These are phyloP conservation scores for Rosa chinensis DNA, from an alignment of 306 rosid species.

Conservation along the genomic window DNA sequence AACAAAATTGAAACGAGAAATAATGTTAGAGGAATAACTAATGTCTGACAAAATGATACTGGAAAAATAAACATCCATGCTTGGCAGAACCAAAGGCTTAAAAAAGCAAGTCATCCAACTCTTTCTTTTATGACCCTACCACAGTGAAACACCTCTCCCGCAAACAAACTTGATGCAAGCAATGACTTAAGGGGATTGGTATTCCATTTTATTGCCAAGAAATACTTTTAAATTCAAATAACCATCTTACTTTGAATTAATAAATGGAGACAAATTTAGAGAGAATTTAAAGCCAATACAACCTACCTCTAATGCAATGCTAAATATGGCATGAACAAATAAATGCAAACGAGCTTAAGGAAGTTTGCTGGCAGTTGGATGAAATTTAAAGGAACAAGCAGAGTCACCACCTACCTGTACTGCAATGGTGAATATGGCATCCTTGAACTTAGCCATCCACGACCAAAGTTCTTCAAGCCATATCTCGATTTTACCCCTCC, in stretches of 20 bases:
- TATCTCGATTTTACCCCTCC: slow-evolving; percentile 82
- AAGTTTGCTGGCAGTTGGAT: slow-evolving; percentile 5
- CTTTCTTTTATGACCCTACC: neutral
- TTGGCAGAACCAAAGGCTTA: neutral
- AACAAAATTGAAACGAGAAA: neutral
- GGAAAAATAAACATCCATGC: neutral
- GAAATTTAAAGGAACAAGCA: slow-evolving; percentile 22
- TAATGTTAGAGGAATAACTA: neutral
- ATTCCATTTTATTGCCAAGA: neutral
- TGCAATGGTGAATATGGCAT: slow-evolving; percentile 68
- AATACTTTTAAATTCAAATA: neutral
- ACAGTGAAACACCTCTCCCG: neutral
- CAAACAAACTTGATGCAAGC: neutral
- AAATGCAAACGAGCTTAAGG: neutral
- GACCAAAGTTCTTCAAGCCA: slow-evolving; percentile 98
- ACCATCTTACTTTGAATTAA: neutral
- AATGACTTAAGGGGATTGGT: neutral
- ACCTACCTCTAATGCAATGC: neutral
- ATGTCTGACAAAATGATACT: neutral
- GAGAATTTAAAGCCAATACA: neutral
- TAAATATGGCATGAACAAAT: neutral
- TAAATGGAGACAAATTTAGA: neutral
- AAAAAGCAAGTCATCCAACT: neutral
- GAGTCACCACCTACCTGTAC: slow-evolving; percentile 58
- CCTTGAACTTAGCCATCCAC: slow-evolving; percentile 88